These are phyloP conservation scores for Fusarium sp. DNA, from an alignment of 2,329 filamentous ascomycete genomes.

Conservation along the genomic window DNA sequence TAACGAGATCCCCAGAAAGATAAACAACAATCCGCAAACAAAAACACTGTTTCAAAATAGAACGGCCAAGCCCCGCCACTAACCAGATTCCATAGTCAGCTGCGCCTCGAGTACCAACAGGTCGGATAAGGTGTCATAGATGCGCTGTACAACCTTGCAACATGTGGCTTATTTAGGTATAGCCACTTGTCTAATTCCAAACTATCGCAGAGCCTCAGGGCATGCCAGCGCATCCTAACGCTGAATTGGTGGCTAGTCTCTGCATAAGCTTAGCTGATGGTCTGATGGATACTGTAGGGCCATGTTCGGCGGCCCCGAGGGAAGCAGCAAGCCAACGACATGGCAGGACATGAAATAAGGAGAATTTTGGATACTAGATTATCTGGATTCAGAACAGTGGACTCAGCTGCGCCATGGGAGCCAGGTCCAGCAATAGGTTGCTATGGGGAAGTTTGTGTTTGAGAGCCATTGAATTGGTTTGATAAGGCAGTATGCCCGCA, in stretches of 20 bases:
- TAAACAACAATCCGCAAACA: background rate
- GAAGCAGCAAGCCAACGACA: background rate
- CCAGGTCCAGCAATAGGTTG: too few relatives aligned
- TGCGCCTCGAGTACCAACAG: background rate
- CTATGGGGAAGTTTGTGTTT: too few relatives aligned
- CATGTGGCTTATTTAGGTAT: background rate
- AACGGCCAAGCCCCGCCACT: background rate
- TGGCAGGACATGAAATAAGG: background rate
- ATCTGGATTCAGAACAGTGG: too few relatives aligned
- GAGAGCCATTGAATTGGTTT: too few relatives aligned
- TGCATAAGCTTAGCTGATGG: background rate
- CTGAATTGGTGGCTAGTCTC: too few relatives aligned
- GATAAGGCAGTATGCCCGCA: too few relatives aligned
- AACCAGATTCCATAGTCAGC: slow-evolving; percentile 5
- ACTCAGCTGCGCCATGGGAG: too few relatives aligned
- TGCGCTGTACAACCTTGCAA: background rate
- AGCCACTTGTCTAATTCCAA: background rate
- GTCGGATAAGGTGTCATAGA: slow-evolving; percentile 2
- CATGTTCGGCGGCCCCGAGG: slow-evolving; percentile 17
- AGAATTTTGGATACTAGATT: too few relatives aligned
- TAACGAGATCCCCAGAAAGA: background rate
- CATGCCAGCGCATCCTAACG: background rate
- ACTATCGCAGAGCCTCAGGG: slow-evolving; percentile 20
- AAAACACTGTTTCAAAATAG: background rate
- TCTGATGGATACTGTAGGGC: slow-evolving; percentile 1